Percentiles rank a stretch among this genome's conserved stretches.
Conservation (phyloP, 2,329 filamentous ascomycete genomes). For the Metarhizium sp. region DNA sequence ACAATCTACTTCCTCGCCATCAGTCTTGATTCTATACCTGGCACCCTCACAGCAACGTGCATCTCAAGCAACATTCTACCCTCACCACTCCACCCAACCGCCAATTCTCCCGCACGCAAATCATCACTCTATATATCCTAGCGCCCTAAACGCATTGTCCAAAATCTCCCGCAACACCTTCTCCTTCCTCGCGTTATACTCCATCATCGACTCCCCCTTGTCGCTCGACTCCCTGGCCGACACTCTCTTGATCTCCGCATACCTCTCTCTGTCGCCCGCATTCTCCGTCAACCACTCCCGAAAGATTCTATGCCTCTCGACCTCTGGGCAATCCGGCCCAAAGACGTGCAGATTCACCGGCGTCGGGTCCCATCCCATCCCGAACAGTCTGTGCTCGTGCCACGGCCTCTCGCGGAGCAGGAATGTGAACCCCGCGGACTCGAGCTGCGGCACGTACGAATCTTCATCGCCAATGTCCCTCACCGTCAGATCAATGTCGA, state of each 20-base stretch:
- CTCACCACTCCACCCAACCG: too few species aligned
- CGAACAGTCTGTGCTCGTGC: conserved; percentile 39
- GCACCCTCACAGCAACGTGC: background rate
- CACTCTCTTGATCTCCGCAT: conserved; percentile 29
- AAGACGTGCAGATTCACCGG: conserved; percentile 39
- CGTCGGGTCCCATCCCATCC: conserved; percentile 19
- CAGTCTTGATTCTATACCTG: too few species aligned
- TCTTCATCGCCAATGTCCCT: conserved; percentile 28
- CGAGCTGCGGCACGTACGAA: conserved; percentile 32
- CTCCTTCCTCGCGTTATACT: conserved; percentile 33
- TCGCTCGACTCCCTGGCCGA: conserved; percentile 18
- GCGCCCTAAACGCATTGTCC: conserved; percentile 12
- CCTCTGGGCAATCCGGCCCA: conserved; percentile 31
- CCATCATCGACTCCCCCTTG: conserved; percentile 21
- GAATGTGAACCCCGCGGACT: conserved; percentile 35
- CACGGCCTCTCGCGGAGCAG: conserved; percentile 34
- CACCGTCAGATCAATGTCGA: conserved; percentile 43
- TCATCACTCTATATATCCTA: conserved; percentile 2
- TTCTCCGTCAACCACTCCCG: conserved; percentile 29
- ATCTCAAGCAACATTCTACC: background rate
- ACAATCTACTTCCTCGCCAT: too few species aligned
- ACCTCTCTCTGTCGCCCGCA: conserved; percentile 28
- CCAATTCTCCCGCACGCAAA: background rate
- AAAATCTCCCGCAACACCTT: conserved; percentile 26
- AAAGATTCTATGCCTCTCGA: conserved; percentile 30